phyloP scores from a whole-genome alignment of 2,329 filamentous ascomycete species.

The Nannizziopsis arthrosporioides region DNA sequence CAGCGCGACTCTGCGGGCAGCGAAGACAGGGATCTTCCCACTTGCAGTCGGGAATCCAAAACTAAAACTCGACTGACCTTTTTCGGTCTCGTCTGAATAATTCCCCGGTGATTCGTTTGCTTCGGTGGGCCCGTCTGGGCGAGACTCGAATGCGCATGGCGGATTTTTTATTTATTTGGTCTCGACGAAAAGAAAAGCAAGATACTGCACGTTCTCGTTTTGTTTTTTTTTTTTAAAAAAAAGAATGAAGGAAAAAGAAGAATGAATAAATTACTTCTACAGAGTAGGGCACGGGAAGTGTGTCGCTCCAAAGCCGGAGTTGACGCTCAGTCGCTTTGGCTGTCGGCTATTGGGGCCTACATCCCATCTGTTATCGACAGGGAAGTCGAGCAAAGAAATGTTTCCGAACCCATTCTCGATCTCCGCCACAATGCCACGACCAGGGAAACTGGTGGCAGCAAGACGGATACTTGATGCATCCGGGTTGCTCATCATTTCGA shows the following conservation, averaged over 20 bases:
- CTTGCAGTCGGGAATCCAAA: slow-evolving; percentile 7
- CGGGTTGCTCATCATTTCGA: slow-evolving; percentile 19
- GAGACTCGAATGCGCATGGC: too few relatives aligned
- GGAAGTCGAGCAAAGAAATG: slow-evolving; percentile 18
- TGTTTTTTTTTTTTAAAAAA: too few relatives aligned
- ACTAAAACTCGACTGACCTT: slow-evolving; percentile 9
- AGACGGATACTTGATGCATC: slow-evolving; percentile 37
- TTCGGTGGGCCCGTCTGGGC: too few relatives aligned
- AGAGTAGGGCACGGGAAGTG: not conserved
- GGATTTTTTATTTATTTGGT: too few relatives aligned
- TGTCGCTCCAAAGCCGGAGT: not conserved
- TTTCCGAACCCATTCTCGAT: slow-evolving; percentile 36
- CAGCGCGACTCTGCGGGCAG: too few relatives aligned
- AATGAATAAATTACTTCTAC: too few relatives aligned
- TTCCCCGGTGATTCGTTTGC: too few relatives aligned
- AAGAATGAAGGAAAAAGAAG: too few relatives aligned
- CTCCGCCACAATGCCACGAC: slow-evolving; percentile 25
- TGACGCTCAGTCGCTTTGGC: too few relatives aligned
- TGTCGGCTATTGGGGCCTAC: slow-evolving; percentile 6
- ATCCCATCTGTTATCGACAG: not conserved
- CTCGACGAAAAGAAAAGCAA: too few relatives aligned
- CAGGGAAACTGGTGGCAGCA: slow-evolving; percentile 16
- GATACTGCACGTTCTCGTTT: too few relatives aligned
- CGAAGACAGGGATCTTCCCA: not conserved
- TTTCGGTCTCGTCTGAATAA: too few relatives aligned